Base-by-base conservation (phyloP, 306 rosid genomes). In the Macrotyloma uniflorum region DNA sequence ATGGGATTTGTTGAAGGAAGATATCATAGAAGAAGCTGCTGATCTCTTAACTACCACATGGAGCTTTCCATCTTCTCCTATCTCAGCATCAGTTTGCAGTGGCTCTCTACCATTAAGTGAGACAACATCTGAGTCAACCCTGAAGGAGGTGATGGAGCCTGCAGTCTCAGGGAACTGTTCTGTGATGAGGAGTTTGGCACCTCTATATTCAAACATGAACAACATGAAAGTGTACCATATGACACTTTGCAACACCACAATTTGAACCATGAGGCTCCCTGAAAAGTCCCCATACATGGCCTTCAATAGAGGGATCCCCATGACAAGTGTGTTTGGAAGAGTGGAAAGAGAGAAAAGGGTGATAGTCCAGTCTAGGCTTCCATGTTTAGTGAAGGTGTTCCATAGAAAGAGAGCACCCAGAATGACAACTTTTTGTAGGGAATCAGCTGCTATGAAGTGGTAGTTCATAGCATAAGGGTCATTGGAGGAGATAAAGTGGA, bases 121-220 rank as follows among this genome's bases (percentile, higher is more conserved):
- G 26, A 93, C 82, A 13, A 93, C 93, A 65, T 93, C 98, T 0
- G 93, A 88, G 49, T 90, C 98, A 35, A 93, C 94, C 45, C 83
- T 81, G 77, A 93, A 87, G 7, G 95, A 89, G 0, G 95, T 88
- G 8, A 93, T 93, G 4, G 93, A 91, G 9, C 88, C 98, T 0
- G 98, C 98, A 2, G 92, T 91, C 69, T 87, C 93, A 0, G 98
- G 97, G 55, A 93, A 91, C 83, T 93, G 95, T 69, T 91, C 93
- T 8, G 92, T 28, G 19, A 93, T 89, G 38, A 93, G 86, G 16
- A 90, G 90, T 80, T 85, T 93, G 3, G 98, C 98, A 18, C 90
- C 98, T 47, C 97, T 81, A 66, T 88, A 91, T 77, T 93, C 98
- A 71, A 89, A 93, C 93, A 93, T 58, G 83, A 93, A 86, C 0